Percentiles rank a stretch among this genome's conserved stretches.
These are phyloP conservation scores for Emericellopsis cladophorae DNA, from an alignment of 2,329 filamentous ascomycete species.

Conservation along the genomic window DNA sequence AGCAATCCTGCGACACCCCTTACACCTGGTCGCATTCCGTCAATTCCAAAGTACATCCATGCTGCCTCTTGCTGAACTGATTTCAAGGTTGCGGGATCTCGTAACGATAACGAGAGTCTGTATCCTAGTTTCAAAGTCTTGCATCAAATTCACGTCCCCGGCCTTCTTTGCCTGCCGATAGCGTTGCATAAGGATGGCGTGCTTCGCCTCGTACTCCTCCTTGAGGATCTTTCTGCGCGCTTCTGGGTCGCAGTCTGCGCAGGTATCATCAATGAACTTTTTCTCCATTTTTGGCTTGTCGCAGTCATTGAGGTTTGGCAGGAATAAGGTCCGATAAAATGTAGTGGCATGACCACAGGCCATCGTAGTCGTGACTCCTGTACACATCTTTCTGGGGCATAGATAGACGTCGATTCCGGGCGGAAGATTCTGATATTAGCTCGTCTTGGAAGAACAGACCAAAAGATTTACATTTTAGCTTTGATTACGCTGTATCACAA, in stretches of 20 bases:
- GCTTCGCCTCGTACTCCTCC: slow-evolving; percentile 13
- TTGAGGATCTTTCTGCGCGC: slow-evolving; percentile 11
- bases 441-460: too few species aligned
- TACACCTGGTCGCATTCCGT: neutral
- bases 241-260: slow-evolving; percentile 20
- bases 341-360: slow-evolving; percentile 12
- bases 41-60: slow-evolving; percentile 9
- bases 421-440: too few species aligned
- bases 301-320: neutral
- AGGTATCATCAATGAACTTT: slow-evolving; percentile 19
- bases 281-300: slow-evolving; percentile 4
- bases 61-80: slow-evolving; percentile 7
- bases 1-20: too few species aligned
- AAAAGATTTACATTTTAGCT: too few species aligned
- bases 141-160: slow-evolving; percentile 11
- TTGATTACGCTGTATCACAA: too few species aligned
- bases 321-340: slow-evolving; percentile 4
- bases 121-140: slow-evolving; percentile 9
- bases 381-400: slow-evolving; percentile 9
- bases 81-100: slow-evolving; percentile 10
- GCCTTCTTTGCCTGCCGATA: slow-evolving; percentile 12
- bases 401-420: too few species aligned
- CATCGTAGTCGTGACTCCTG: slow-evolving; percentile 11
- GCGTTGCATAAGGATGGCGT: slow-evolving; percentile 10
- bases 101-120: slow-evolving; percentile 7